phyloP scores from a whole-genome alignment of 805 yeast species.

The Wickerhamiella musiphila region DNA sequence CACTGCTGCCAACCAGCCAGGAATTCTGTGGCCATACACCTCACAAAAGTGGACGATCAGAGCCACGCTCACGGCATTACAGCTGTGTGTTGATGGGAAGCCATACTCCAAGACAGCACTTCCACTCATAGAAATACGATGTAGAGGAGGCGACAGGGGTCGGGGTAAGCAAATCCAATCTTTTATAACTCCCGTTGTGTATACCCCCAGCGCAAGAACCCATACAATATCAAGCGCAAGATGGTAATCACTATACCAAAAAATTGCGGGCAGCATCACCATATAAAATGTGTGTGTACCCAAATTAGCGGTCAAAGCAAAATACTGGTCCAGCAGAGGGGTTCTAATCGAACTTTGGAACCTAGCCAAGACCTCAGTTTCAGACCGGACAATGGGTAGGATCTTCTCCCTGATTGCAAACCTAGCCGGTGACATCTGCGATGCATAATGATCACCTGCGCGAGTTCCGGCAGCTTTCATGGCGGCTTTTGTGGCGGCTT shows the following conservation, averaged over 20 bases:
- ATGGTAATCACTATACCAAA: conserved; percentile 55
- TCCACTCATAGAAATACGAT: conserved; percentile 76
- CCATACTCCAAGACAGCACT: conserved; percentile 90
- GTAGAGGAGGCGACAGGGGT: conserved; percentile 82
- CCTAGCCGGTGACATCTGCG: conserved; percentile 34
- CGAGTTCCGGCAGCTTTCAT: conserved; percentile 57
- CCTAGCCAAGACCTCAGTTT: conserved; percentile 39
- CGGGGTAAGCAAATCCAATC: conserved; percentile 83
- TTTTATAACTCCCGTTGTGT: conserved; percentile 52
- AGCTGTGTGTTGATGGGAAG: conserved; percentile 85
- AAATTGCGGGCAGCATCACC: conserved; percentile 65
- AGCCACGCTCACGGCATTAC: conserved; percentile 78
- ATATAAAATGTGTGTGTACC: conserved; percentile 94
- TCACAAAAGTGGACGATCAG: conserved; percentile 24
- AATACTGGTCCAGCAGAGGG: conserved; percentile 47
- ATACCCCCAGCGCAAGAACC: conserved; percentile 44
- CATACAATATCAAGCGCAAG: conserved; percentile 44
- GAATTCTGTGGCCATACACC: not conserved
- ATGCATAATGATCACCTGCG: conserved; percentile 45
- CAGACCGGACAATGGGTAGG: conserved; percentile 41
- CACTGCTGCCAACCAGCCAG: conserved; percentile 2
- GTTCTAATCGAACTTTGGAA: conserved; percentile 37
- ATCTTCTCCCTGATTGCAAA: conserved; percentile 31
- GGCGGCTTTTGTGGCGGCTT: not conserved
- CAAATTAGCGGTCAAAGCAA: conserved; percentile 73